These are phyloP conservation scores for Fonsecaea erecta DNA, from an alignment of 2,329 filamentous ascomycete species.

Conservation along the genomic window DNA sequence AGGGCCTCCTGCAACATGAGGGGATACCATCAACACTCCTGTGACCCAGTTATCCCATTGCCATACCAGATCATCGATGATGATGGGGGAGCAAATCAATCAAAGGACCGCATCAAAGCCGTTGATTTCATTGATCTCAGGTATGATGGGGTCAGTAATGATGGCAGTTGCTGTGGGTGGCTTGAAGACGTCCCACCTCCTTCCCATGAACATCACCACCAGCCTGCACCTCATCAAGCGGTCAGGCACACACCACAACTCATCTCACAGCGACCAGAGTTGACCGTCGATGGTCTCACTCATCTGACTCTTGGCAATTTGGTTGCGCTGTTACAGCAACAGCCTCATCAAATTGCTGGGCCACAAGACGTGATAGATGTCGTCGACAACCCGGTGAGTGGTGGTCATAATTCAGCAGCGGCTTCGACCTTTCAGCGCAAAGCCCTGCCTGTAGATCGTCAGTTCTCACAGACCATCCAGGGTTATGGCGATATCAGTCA, in stretches of 20 bases:
- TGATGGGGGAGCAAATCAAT: neutral
- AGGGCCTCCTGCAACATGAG: neutral
- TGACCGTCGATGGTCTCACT: neutral
- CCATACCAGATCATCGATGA: neutral
- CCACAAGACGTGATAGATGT: neutral
- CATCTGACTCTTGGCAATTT: neutral
- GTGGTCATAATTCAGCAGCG: neutral
- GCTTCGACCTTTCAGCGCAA: neutral
- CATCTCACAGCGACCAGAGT: neutral
- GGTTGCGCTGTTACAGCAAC: neutral
- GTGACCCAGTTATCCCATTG: conserved; percentile 2
- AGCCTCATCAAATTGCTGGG: neutral
- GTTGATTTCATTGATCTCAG: neutral
- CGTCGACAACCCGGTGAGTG: neutral
- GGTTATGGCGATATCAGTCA: neutral
- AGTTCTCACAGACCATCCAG: neutral
- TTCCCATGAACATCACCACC: neutral
- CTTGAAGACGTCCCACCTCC: neutral
- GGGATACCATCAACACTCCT: neutral
- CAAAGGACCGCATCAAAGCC: neutral
- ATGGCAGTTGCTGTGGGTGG: neutral
- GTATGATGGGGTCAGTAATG: neutral
- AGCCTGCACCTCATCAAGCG: neutral
- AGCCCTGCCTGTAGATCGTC: neutral
- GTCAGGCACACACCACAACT: neutral